Evolutionary conservation across 176 grass and related monocot genomes (phyloP).

Genomic region (Ensete glaucum): DNA sequence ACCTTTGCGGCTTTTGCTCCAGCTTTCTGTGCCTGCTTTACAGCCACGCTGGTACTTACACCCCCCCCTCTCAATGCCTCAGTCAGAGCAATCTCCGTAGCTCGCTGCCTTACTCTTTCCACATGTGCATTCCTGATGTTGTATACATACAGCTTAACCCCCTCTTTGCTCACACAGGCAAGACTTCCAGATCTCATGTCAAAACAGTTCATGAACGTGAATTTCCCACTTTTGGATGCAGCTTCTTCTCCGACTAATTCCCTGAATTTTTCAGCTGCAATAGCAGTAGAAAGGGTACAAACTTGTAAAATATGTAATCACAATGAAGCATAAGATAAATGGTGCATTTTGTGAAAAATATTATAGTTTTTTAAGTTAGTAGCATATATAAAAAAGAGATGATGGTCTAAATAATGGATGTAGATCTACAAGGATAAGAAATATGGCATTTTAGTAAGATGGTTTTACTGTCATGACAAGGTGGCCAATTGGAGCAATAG

Average conservation of each 20-base stretch:
- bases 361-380: not conserved
- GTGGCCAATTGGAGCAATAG: not conserved
- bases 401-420: not conserved
- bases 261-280: slow-evolving; percentile 90
- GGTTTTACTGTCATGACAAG: not conserved
- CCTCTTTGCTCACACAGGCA: slow-evolving; percentile 71
- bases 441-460: not conserved
- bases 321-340: not conserved
- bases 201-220: slow-evolving; percentile 95
- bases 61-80: slow-evolving; percentile 78
- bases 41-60: slow-evolving; percentile 35
- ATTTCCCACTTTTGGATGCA: slow-evolving; percentile 88
- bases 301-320: no score
- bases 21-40: slow-evolving; percentile 74
- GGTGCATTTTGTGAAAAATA: not conserved
- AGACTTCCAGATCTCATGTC: slow-evolving; percentile 84
- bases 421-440: not conserved
- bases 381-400: not conserved
- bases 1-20: slow-evolving; percentile 72
- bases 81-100: slow-evolving; percentile 51
- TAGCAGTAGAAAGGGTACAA: slow-evolving; percentile 4
- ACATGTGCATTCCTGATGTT: slow-evolving; percentile 64
- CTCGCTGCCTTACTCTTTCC: slow-evolving; percentile 48
- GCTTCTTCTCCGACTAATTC: slow-evolving; percentile 84
- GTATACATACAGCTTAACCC: slow-evolving; percentile 81